Evolutionary conservation across 2,329 filamentous ascomycete genomes (phyloP), one percentile per base, ranked within the genome.

Genomic region (Fusarium sp.): DNA sequence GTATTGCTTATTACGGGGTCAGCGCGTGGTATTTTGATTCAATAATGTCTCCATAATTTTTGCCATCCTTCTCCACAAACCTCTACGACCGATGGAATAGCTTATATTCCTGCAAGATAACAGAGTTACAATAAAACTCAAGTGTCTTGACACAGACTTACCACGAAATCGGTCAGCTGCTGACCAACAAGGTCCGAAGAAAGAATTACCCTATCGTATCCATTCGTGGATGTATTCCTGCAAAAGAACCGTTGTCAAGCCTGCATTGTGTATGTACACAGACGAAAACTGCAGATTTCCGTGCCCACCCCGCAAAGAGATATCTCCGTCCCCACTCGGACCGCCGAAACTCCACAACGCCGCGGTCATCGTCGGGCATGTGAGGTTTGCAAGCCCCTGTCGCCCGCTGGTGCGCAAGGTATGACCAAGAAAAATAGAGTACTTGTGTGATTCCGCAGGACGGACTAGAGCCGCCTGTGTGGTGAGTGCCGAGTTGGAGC

Each of bases 301-400:
- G 67, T 70, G 9, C 51, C 67, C 67, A 70, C 67, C 38, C 66
- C 62, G 72, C 36, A 13, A 14, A 20, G 8, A 8, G 7, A 50
- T 22, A 44, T 54, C 9, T 26, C 58, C 59, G 67, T 69, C 20
- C 52, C 75, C 75, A 72, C 75, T 62, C 75, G 75, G 75, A 32
- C 69, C 72, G 50, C 58, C 48, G 55, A 66, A 54, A 51, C 62
- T 50, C 75, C 76, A 77, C 76, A 59, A 66, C 60, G 73, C 77
- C 66, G 71, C 77, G 75, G 77, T 63, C 75, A 77, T 62, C 63
- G 60, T 75, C 77, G 77, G 76, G 66, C 64, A 65, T 74, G 67
- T 66, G 62, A 61, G 59, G 62, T 52, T 47, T 36, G 44, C 50
- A 58, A 50, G 51, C 58, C 30, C 20, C 30, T 51, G 45, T 34